Evolutionary conservation across 192 early-diverging fungal species (phyloP).

Genomic region (Paraglomus brasilianum): DNA sequence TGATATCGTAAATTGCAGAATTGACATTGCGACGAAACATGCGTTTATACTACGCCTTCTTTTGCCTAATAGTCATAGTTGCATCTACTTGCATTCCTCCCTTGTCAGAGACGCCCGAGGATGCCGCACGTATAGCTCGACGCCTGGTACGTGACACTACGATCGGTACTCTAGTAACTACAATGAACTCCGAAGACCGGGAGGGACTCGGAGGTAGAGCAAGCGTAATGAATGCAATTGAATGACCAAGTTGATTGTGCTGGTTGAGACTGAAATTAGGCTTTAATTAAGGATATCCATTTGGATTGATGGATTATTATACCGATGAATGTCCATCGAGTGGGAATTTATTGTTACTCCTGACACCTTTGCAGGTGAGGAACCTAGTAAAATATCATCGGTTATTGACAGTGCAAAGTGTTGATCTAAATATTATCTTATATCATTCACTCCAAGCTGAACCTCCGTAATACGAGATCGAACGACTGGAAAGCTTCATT

Average conservation of each 20-base stretch:
- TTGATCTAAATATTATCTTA: not conserved
- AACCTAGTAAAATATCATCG: not conserved
- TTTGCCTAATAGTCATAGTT: too few species aligned
- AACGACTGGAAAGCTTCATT: constrained; percentile 37
- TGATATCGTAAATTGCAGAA: too few species aligned
- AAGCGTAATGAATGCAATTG: not conserved
- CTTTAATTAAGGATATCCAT: constrained; percentile 43
- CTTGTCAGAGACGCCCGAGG: constrained; percentile 33
- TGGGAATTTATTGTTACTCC: constrained; percentile 45
- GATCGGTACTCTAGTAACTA: constrained; percentile 40
- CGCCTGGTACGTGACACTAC: constrained; percentile 36
- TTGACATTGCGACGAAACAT: too few species aligned
- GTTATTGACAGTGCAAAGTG: not conserved
- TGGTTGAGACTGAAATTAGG: not conserved
- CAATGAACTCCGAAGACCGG: constrained; percentile 35
- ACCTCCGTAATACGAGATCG: constrained; percentile 35
- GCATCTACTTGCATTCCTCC: not conserved
- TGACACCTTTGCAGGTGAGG: constrained; percentile 43
- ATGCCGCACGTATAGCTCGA: constrained; percentile 38
- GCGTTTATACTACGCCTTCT: too few species aligned
- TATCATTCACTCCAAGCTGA: constrained; percentile 18
- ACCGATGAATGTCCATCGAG: constrained; percentile 42
- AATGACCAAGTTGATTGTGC: not conserved
- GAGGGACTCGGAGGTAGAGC: constrained; percentile 33
- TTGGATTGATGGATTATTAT: constrained; percentile 53